Evolutionary conservation across 2,329 filamentous ascomycete species (phyloP).

Genomic region (Periconia sp.): DNA sequence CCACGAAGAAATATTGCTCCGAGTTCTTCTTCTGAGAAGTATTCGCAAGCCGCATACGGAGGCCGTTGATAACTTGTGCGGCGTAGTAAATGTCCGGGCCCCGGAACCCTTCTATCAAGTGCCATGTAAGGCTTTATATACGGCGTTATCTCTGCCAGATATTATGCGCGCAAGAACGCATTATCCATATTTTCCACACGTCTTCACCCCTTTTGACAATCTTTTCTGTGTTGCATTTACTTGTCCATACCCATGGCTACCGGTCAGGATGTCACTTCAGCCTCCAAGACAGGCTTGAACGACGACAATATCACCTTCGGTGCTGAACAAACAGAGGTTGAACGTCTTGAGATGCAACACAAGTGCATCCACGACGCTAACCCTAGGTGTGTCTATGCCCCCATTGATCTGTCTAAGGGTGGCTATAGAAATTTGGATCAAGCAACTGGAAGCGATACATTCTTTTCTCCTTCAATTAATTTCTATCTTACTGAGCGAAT

Average conservation of each 20-base stretch:
- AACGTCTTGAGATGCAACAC: slow-evolving; percentile 9
- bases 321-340: slow-evolving; percentile 4
- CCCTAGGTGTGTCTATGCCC: slow-evolving; percentile 2
- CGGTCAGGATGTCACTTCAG: neutral
- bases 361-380: slow-evolving; percentile 3
- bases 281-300: slow-evolving; percentile 6
- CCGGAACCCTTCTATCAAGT: no score
- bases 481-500: neutral
- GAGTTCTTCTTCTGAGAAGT: no score
- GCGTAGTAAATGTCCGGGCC: no score
- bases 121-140: no score
- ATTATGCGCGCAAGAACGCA: no score
- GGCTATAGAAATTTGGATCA: slow-evolving; percentile 9
- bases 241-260: neutral
- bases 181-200: no score
- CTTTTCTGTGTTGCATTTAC: no score
- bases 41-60: no score
- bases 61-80: no score
- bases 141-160: no score
- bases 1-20: no score
- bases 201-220: no score
- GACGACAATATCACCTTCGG: slow-evolving; percentile 11
- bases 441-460: slow-evolving; percentile 8
- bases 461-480: neutral
- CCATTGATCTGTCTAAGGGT: slow-evolving; percentile 6